Percentiles rank a stretch among this genome's conserved stretches.
These are phyloP conservation scores for Gentiana straminea DNA, from an alignment of 257 asterid genomes.

Conservation along the genomic window DNA sequence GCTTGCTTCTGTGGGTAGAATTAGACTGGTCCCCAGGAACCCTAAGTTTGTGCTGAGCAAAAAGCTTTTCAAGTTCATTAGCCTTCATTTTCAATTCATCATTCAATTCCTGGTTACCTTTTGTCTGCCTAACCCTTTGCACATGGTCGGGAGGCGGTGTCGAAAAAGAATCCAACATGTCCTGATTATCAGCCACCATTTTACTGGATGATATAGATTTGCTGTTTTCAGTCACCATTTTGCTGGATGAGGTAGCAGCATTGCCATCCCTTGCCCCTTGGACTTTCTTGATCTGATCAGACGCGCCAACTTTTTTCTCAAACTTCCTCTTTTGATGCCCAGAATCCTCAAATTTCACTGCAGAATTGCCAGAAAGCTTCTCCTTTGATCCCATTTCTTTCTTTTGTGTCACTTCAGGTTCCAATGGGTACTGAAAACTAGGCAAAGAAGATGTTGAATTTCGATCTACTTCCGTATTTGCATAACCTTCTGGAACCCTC, in stretches of 20 bases:
- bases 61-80: conserved; percentile 83
- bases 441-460: conserved; percentile 29
- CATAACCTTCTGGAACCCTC: conserved; percentile 35
- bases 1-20: conserved; percentile 33
- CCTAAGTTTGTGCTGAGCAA: conserved; percentile 64
- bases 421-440: conserved; percentile 24
- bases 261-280: conserved; percentile 30
- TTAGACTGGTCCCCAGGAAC: conserved; percentile 58
- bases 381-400: conserved; percentile 22
- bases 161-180: conserved; percentile 31
- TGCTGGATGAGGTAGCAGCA: conserved; percentile 23
- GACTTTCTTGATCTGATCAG: conserved; percentile 35
- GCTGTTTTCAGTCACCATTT: conserved; percentile 28
- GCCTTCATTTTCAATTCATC: conserved; percentile 86
- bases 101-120: conserved; percentile 78
- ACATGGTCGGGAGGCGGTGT: conserved; percentile 46
- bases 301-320: conserved; percentile 26
- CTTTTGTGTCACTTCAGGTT: conserved; percentile 26
- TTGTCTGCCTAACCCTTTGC: conserved; percentile 56
- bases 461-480: conserved; percentile 32
- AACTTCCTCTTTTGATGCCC: conserved; percentile 35
- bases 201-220: conserved; percentile 24
- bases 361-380: conserved; percentile 23
- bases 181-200: conserved; percentile 23
- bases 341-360: conserved; percentile 36